phyloP scores from a whole-genome alignment of 768 basidiomycete genomes.

The Trametes punicea region DNA sequence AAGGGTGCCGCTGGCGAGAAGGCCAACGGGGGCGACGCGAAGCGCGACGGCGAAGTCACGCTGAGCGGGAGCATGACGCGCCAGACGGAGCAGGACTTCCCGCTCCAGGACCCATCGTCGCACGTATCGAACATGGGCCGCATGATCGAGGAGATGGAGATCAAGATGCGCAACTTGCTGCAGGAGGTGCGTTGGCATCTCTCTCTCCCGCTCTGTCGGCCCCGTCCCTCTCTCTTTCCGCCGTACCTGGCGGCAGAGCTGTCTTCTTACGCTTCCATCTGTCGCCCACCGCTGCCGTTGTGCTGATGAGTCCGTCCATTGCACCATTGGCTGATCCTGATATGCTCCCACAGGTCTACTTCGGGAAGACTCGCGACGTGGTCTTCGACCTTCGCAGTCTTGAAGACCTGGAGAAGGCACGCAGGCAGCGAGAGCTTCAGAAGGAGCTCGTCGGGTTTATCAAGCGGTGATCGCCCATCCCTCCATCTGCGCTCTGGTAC shows the following conservation, averaged over 20 bases:
- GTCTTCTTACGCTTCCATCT: neutral
- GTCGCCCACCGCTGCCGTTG: neutral
- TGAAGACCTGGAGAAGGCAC: slow-evolving; percentile 79
- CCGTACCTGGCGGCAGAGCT: neutral
- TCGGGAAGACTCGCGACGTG: slow-evolving; percentile 95
- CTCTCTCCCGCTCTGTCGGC: too few species aligned
- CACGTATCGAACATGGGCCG: slow-evolving; percentile 93
- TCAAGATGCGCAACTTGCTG: slow-evolving; percentile 95
- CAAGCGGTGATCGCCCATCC: slow-evolving; percentile 43
- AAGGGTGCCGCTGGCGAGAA: slow-evolving; percentile 19
- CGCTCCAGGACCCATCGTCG: slow-evolving; percentile 72
- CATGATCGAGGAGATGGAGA: slow-evolving; percentile 99
- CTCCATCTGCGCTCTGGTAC: too few species aligned
- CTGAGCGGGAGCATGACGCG: slow-evolving; percentile 97
- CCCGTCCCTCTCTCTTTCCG: neutral
- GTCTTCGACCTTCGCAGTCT: slow-evolving; percentile 88
- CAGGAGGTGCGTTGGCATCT: slow-evolving; percentile 60
- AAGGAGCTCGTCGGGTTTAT: slow-evolving; percentile 88
- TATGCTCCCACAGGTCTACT: slow-evolving; percentile 63
- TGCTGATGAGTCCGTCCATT: neutral
- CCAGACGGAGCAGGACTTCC: slow-evolving; percentile 85
- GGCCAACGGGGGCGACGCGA: slow-evolving; percentile 44
- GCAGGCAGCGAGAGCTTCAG: slow-evolving; percentile 80
- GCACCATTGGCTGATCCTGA: neutral
- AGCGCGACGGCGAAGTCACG: slow-evolving; percentile 70